These are phyloP conservation scores for Botrytis deweyae DNA, from an alignment of 2,329 filamentous ascomycete species.

Conservation along the genomic window DNA sequence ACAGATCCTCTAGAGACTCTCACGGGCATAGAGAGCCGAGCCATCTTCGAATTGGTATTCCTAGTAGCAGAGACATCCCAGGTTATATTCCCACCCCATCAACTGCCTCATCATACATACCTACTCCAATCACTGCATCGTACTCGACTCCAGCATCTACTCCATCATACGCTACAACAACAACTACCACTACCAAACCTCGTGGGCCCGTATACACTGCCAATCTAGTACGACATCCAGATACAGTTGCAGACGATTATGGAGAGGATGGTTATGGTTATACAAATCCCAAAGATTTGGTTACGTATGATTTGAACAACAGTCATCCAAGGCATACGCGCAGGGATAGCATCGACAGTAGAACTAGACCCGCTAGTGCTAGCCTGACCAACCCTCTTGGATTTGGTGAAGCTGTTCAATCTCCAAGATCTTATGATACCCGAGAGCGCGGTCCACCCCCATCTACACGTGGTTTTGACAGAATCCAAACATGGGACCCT, in stretches of 20 bases:
- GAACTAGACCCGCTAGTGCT: slow-evolving; percentile 37
- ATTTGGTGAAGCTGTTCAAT: slow-evolving; percentile 32
- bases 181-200: slow-evolving; percentile 24
- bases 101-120: slow-evolving; percentile 1
- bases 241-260: slow-evolving; percentile 50
- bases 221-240: slow-evolving; percentile 43
- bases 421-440: slow-evolving; percentile 42
- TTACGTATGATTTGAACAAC: slow-evolving; percentile 60
- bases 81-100: neutral
- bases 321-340: slow-evolving; percentile 44
- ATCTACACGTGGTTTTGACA: slow-evolving; percentile 69
- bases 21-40: slow-evolving; percentile 23
- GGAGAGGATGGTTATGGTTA: slow-evolving; percentile 62
- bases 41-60: slow-evolving; percentile 29
- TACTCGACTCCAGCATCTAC: neutral
- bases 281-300: slow-evolving; percentile 61
- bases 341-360: slow-evolving; percentile 54
- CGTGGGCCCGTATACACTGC: slow-evolving; percentile 28
- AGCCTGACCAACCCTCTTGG: slow-evolving; percentile 30
- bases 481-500: slow-evolving; percentile 55
- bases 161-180: slow-evolving; percentile 26
- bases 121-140: slow-evolving; percentile 4
- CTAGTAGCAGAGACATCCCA: slow-evolving; percentile 27
- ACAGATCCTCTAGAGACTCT: slow-evolving; percentile 27
- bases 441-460: slow-evolving; percentile 58